Base-by-base conservation (phyloP, 73 alveolate genomes). In the Paramecium biaurelia region DNA sequence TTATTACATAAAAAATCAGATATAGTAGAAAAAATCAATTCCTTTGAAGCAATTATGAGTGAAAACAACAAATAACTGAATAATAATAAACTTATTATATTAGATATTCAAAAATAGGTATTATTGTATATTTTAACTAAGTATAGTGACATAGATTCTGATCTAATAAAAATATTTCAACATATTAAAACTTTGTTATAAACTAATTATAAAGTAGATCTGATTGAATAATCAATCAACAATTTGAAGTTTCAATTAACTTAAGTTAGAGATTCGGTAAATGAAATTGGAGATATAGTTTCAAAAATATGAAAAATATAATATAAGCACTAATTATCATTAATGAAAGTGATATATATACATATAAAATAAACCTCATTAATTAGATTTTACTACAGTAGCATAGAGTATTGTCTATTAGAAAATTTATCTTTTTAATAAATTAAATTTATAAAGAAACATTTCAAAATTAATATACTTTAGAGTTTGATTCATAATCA, bases 101-200 rank as follows among this genome's bases (percentile, higher is more conserved):
- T 63, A 63, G 84, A 63, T 2, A 63, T 63, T 24, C 28, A 26
- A 63, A 26, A 26, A 4, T 34, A 63, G 41, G 84, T 63, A 63
- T 30, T 15, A 15, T 12, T 12, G 1, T 30, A 26, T 63, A 12
- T 23, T 30, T 63, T 63, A 63, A 63, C 41, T 26, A 20, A 63
- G 84, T 63, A 63, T 63, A 63, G 84, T 63, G 84, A 63, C 2
- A 30, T 63, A 32, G 84, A 63, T 63, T 26, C 84, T 24, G 84
- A 63, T 63, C 11, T 63, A 18, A 63, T 63, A 0, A 63, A 63
- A 63, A 24, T 63, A 26, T 63, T 63, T 32, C 84, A 63, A 63
- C 84, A 63, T 32, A 63, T 63, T 26, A 63, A 63, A 63, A 63
- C 84, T 12, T 32, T 63, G 15, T 32, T 63, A 10, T 63, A 63